phyloP scores from a whole-genome alignment of 768 basidiomycete species.

The Xerocomellus amylosporus region DNA sequence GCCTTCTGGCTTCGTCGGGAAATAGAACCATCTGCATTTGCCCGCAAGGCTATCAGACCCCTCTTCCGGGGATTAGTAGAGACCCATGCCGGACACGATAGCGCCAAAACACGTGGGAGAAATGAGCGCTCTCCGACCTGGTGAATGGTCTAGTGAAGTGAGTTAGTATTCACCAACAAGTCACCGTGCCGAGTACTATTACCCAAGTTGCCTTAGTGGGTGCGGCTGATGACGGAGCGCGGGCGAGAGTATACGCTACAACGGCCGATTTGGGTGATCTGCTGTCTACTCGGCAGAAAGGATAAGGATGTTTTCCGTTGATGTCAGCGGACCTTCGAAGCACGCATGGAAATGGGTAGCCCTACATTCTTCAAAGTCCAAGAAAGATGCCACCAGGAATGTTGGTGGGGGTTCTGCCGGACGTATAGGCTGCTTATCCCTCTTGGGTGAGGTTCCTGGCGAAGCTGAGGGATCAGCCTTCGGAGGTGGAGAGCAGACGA shows the following conservation, averaged over 20 bases:
- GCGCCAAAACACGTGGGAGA: constrained; percentile 44
- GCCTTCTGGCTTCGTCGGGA: constrained; percentile 30
- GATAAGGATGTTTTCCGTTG: constrained; percentile 25
- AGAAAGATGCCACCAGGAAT: constrained; percentile 50
- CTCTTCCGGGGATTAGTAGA: constrained; percentile 30
- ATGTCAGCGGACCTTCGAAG: neutral
- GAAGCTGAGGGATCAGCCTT: constrained; percentile 25
- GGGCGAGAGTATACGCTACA: constrained; percentile 33
- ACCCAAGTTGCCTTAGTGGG: constrained; percentile 41
- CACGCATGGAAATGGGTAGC: neutral
- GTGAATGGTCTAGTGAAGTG: constrained; percentile 14
- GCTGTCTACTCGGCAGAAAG: constrained; percentile 39
- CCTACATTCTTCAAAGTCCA: constrained; percentile 66
- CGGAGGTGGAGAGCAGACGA: constrained; percentile 41
- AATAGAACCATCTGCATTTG: constrained; percentile 45
- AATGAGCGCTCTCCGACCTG: constrained; percentile 40
- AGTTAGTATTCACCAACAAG: constrained; percentile 2
- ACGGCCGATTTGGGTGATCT: constrained; percentile 38
- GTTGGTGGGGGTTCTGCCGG: constrained; percentile 33
- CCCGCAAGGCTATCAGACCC: constrained; percentile 45
- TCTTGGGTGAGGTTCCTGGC: constrained; percentile 26
- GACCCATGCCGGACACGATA: constrained; percentile 38
- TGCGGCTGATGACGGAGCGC: constrained; percentile 25
- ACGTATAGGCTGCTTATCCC: constrained; percentile 26
- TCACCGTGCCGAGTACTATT: constrained; percentile 1